Percentiles rank a stretch among this genome's conserved stretches.
These are phyloP conservation scores for Pseudogymnoascus sp. DNA, from an alignment of 2,329 filamentous ascomycete species.

Conservation along the genomic window DNA sequence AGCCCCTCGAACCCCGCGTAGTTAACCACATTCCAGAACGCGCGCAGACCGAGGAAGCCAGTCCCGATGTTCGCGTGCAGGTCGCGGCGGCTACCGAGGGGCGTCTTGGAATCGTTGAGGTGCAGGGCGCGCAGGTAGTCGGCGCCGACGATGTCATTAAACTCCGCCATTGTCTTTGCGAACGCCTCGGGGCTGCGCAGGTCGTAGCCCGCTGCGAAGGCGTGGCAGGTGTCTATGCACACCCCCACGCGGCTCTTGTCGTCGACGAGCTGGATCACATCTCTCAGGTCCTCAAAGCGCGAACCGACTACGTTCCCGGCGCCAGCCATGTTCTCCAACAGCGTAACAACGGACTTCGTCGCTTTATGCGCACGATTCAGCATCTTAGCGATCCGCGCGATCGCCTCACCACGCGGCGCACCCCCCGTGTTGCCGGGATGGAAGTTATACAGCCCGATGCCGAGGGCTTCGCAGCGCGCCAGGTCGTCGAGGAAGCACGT, in stretches of 20 bases:
- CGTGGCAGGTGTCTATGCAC: conserved; percentile 94
- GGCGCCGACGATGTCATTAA: conserved; percentile 69
- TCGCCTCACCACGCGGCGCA: conserved; percentile 57
- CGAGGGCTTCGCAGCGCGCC: conserved; percentile 71
- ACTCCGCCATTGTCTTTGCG: conserved; percentile 61
- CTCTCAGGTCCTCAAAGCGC: conserved; percentile 75
- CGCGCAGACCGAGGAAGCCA: conserved; percentile 80
- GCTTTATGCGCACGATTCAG: conserved; percentile 75
- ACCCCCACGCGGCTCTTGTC: conserved; percentile 82
- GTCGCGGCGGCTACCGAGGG: conserved; percentile 71
- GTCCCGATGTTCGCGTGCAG: conserved; percentile 95
- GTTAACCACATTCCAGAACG: conserved; percentile 90
- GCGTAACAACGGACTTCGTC: conserved; percentile 67
- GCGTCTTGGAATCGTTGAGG: conserved; percentile 92
- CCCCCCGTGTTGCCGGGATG: conserved; percentile 81
- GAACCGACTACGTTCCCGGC: conserved; percentile 80
- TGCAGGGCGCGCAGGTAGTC: conserved; percentile 79
- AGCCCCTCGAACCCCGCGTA: conserved; percentile 64
- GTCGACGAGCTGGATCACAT: conserved; percentile 71
- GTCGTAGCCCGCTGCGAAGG: conserved; percentile 91
- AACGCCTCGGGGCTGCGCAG: conserved; percentile 69
- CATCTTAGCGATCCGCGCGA: conserved; percentile 69
- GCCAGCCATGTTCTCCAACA: conserved; percentile 94
- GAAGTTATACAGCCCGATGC: conserved; percentile 94
- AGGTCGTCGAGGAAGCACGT: conserved; percentile 81